Percentiles rank a stretch among this genome's conserved stretches.
phyloP scores from a whole-genome alignment of 495 filamentous ascomycete species.

The Daldinia vernicosa region DNA sequence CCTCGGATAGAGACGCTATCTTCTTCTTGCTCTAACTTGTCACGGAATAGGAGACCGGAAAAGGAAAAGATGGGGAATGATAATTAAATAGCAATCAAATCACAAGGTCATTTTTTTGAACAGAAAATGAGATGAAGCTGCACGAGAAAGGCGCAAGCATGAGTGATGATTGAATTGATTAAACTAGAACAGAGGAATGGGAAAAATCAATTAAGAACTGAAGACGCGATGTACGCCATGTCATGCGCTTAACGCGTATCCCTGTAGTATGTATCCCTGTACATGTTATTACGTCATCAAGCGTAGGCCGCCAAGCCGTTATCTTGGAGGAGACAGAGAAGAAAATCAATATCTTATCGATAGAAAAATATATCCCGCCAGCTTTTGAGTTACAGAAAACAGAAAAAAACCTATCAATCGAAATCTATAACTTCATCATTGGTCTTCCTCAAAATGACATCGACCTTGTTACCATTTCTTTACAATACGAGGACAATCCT shows the following conservation, averaged over 20 bases:
- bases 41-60: background rate
- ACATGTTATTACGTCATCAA: background rate
- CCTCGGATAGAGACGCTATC: constrained; percentile 2
- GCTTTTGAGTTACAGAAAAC: background rate
- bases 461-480: constrained; percentile 67
- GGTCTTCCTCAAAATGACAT: constrained; percentile 42
- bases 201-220: constrained; percentile 44
- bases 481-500: constrained; percentile 75
- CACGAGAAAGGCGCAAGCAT: constrained; percentile 7
- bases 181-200: constrained; percentile 14
- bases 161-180: constrained; percentile 13
- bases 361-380: background rate
- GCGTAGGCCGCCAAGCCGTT: background rate
- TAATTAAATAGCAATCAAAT: background rate
- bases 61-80: background rate
- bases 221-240: constrained; percentile 39
- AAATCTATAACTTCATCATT: background rate
- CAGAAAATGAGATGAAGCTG: background rate
- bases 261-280: constrained; percentile 29
- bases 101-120: background rate
- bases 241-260: constrained; percentile 39
- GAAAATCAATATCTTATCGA: background rate
- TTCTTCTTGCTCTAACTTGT: constrained; percentile 4
- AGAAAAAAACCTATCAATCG: background rate
- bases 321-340: background rate